These are phyloP conservation scores for Biscogniauxia sp. DNA, from an alignment of 2,329 filamentous ascomycete species.

Conservation along the genomic window DNA sequence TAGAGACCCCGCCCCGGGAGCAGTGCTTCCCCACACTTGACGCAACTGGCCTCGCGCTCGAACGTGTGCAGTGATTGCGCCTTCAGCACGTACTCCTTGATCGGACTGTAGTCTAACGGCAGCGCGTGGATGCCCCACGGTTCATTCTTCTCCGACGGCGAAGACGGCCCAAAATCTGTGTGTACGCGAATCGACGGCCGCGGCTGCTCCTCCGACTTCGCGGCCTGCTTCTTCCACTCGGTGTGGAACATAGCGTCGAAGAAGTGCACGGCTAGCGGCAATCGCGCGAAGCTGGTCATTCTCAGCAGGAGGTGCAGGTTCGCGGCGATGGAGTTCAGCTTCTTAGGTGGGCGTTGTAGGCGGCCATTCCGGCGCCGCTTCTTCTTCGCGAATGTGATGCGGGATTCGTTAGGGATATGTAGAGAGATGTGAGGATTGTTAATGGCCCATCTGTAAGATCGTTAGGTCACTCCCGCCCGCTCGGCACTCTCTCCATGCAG, in stretches of 20 bases:
- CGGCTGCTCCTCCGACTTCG: constrained; percentile 46
- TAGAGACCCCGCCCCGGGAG: constrained; percentile 50
- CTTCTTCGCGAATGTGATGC: constrained; percentile 53
- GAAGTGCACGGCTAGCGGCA: constrained; percentile 81
- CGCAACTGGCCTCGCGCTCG: constrained; percentile 54
- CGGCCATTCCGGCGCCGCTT: constrained; percentile 51
- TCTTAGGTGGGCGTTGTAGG: constrained; percentile 56
- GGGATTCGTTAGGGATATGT: constrained; percentile 67
- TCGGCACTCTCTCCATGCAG: background rate
- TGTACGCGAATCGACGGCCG: constrained; percentile 50
- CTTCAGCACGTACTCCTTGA: constrained; percentile 56
- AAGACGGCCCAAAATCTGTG: constrained; percentile 49
- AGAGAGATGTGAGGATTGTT: constrained; percentile 79
- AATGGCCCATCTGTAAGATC: constrained; percentile 75
- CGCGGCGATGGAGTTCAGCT: constrained; percentile 66
- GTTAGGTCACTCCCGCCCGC: constrained; percentile 12
- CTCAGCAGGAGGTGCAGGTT: constrained; percentile 80
- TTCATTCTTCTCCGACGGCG: constrained; percentile 5
- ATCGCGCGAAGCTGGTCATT: constrained; percentile 74
- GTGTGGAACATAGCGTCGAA: constrained; percentile 68
- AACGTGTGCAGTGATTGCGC: constrained; percentile 52
- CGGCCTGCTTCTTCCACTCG: constrained; percentile 63
- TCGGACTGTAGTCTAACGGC: constrained; percentile 52
- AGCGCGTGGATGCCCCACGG: constrained; percentile 53
- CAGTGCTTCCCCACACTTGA: constrained; percentile 49